phyloP scores from a whole-genome alignment of 1,284 basidiomycete genomes.

The Wolfiporia cocos region DNA sequence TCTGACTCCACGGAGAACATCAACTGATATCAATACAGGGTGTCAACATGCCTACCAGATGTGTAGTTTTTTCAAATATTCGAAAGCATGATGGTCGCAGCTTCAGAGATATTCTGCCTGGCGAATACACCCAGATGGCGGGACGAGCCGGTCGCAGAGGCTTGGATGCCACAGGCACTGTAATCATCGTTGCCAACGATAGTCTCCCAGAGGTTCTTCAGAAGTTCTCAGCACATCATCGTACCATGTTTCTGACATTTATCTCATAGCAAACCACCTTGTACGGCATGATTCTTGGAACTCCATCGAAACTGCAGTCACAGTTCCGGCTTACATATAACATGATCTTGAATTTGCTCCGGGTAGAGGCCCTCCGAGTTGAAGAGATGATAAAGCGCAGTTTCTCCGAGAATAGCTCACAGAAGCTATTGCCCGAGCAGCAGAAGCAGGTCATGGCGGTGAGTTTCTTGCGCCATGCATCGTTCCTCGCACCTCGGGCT shows the following conservation, averaged over 20 bases:
- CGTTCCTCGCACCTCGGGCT: not conserved
- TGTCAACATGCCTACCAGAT: constrained; percentile 99
- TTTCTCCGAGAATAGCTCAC: constrained; percentile 97
- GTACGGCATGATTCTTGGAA: constrained; percentile 90
- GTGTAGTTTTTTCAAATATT: constrained; percentile 93
- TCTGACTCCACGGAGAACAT: not conserved
- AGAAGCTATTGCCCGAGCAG: constrained; percentile 89
- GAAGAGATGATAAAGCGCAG: constrained; percentile 99
- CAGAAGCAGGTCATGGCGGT: constrained; percentile 84
- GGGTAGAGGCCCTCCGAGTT: constrained; percentile 93
- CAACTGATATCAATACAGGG: constrained; percentile 48
- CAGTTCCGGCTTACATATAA: constrained; percentile 99
- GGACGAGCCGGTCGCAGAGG: constrained; percentile 96
- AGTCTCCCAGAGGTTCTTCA: constrained; percentile 84
- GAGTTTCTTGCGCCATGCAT: constrained; percentile 15
- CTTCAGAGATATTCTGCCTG: constrained; percentile 87
- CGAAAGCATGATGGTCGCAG: constrained; percentile 94
- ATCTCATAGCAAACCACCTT: constrained; percentile 60
- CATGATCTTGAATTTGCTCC: constrained; percentile 96
- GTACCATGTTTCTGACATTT: not conserved
- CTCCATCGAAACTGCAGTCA: constrained; percentile 87
- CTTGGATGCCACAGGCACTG: constrained; percentile 92
- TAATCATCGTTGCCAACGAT: constrained; percentile 86
- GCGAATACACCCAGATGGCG: constrained; percentile 99
- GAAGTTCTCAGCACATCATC: constrained; percentile 12